A percentile compares a stretch with the other conserved stretches of the same genome.
Evolutionary conservation across 441 rosid species (phyloP).

Genomic region (Pelargonium fulgidum): DNA sequence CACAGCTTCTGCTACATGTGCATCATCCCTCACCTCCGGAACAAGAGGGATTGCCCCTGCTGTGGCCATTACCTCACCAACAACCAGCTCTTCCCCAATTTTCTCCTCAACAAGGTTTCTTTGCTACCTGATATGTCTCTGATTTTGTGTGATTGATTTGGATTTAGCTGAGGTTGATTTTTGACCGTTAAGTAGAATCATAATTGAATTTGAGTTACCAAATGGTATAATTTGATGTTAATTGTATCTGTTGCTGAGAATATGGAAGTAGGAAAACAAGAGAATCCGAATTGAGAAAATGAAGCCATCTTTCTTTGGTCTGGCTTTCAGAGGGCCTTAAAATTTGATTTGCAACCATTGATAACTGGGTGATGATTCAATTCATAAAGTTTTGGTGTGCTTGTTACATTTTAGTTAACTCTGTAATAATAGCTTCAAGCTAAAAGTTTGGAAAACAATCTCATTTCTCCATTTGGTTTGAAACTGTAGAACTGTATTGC

Average conservation of each 20-base stretch:
- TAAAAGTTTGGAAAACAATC: neutral
- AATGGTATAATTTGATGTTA: neutral
- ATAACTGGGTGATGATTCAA: too few species aligned
- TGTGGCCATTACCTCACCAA: slow-evolving; percentile 72
- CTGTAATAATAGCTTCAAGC: neutral
- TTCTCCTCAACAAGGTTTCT: slow-evolving; percentile 79
- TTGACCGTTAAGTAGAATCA: neutral
- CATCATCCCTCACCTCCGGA: slow-evolving; percentile 74
- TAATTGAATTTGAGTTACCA: neutral
- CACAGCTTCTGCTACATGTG: slow-evolving; percentile 55
- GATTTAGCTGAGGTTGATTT: neutral
- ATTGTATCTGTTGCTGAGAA: too few species aligned
- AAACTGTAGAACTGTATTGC: neutral
- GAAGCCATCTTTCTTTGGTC: too few species aligned
- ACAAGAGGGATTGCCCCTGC: slow-evolving; percentile 95
- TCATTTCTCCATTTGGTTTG: neutral
- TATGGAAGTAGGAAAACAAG: too few species aligned
- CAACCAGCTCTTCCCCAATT: slow-evolving; percentile 81
- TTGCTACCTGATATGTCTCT: neutral
- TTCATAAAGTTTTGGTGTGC: too few species aligned
- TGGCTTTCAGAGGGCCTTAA: too few species aligned
- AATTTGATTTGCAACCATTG: too few species aligned
- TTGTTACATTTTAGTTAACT: neutral
- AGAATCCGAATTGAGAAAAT: too few species aligned
- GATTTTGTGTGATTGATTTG: neutral